A percentile compares a stretch with the other conserved stretches of the same genome.
Conservation (phyloP, 441 rosid genomes). For the Arabidopsis lyrata region DNA sequence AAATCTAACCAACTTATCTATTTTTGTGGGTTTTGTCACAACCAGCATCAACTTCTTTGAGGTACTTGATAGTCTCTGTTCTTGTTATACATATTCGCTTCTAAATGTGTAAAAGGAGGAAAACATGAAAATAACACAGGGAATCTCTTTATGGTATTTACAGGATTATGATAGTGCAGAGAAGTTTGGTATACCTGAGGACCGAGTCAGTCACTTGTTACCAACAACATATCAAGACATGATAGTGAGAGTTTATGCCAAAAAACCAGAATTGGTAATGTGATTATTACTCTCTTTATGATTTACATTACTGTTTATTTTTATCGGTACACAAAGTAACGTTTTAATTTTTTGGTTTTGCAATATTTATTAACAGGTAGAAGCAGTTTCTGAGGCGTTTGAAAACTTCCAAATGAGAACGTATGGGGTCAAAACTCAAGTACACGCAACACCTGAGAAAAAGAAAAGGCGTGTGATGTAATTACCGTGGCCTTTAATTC, state of each 20-base stretch:
- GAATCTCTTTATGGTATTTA: conserved; percentile 11
- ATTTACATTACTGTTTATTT: neutral
- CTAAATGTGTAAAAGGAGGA: neutral
- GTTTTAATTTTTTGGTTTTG: neutral
- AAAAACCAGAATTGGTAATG: conserved; percentile 85
- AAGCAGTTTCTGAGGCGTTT: conserved; percentile 81
- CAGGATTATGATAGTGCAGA: conserved; percentile 88
- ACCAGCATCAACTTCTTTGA: conserved; percentile 79
- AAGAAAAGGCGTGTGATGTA: conserved; percentile 64
- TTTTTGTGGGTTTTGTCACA: neutral
- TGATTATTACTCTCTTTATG: neutral
- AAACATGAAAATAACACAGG: neutral
- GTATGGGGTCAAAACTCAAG: conserved; percentile 87
- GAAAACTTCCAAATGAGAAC: conserved; percentile 89
- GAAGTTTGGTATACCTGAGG: conserved; percentile 75
- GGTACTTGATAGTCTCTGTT: conserved; percentile 54
- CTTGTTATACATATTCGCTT: conserved; percentile 8
- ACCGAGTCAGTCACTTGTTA: conserved; percentile 83
- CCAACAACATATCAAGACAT: conserved; percentile 83
- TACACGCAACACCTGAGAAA: conserved; percentile 88
- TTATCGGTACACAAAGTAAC: neutral
- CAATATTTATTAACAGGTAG: conserved; percentile 55
- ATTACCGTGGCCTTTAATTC: conserved; percentile 1
- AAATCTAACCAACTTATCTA: conserved; percentile 20
- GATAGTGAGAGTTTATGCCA: conserved; percentile 92